Evolutionary conservation across 495 filamentous ascomycete genomes (phyloP), one percentile per base, ranked within the genome.

Genomic region (Talaromyces liani): DNA sequence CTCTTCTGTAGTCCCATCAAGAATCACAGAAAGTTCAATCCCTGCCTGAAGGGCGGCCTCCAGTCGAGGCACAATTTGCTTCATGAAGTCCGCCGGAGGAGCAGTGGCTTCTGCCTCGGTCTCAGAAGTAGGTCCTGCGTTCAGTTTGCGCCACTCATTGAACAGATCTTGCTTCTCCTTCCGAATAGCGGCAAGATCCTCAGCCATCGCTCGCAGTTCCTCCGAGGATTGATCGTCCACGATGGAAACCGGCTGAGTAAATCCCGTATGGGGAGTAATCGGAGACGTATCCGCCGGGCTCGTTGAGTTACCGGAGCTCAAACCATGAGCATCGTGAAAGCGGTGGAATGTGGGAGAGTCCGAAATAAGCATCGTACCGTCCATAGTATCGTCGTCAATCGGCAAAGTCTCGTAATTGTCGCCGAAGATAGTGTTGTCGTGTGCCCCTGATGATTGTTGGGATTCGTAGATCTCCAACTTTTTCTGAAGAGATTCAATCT

Each of bases 161-260:
- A 81, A 81, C 2, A 81, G 61, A 4, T 68, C 66, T 25, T 54
- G 67, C 63, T 79, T 81, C 61, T 77, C 77, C 29, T 71, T 71
- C 51, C 69, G 72, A 4, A 77, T 75, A 6, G 72, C 61, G 41
- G 78, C 73, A 7, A 81, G 53, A 29, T 81, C 77, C 24, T 63
- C 65, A 0, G 63, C 64, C 10, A 81, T 68, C 7, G 61, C 57
- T 2, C 63, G 54, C 6, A 71, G 51, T 6, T 77, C 75, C 7
- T 67, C 63, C n/a, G 56, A 58, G 3, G 67, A 66, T 7, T 65
- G 60, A 16, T 39, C 10, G 20, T 66, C 41, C 31, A 56, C 18
- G 9, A 66, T 45, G 10, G 56, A 64, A 31, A 67, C 68, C 63
- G 68, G 67, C 6, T 62, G 67, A 2, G 68, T 67, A 47, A 65